These are phyloP conservation scores for Purshia tridentata DNA, from an alignment of 306 rosid species.

Conservation along the genomic window DNA sequence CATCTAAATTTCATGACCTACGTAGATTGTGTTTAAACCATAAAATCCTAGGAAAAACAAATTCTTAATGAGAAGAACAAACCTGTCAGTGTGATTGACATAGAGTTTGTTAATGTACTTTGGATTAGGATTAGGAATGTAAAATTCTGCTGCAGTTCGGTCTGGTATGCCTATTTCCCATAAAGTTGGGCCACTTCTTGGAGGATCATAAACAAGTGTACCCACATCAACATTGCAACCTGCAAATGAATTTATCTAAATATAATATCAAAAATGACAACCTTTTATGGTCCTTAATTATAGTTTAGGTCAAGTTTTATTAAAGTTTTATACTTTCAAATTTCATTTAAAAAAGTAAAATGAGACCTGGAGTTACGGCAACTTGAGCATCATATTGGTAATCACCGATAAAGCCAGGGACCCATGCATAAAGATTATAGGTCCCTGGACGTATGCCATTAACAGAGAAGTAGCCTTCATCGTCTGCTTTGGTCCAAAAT, in stretches of 20 bases:
- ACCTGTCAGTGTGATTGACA: conserved; percentile 71
- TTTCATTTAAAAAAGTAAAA: background rate
- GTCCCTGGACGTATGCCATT: conserved; percentile 41
- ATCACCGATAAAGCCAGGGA: conserved; percentile 75
- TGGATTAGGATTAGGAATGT: conserved; percentile 71
- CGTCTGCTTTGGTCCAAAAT: conserved; percentile 61
- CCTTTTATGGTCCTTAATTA: background rate
- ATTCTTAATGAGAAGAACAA: background rate
- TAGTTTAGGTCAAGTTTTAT: too few species aligned
- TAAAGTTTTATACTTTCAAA: background rate
- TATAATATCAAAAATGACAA: background rate
- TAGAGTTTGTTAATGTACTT: conserved; percentile 67
- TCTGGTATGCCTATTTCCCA: conserved; percentile 90
- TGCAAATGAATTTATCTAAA: conserved; percentile 10
- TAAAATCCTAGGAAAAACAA: background rate
- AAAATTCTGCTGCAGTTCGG: conserved; percentile 73
- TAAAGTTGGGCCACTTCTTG: conserved; percentile 74
- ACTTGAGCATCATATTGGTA: conserved; percentile 40
- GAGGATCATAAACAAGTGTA: conserved; percentile 60
- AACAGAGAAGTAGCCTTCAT: conserved; percentile 55
- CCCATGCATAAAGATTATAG: conserved; percentile 71
- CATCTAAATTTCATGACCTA: background rate
- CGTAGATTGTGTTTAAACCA: background rate
- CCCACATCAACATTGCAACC: conserved; percentile 49
- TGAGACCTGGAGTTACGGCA: conserved; percentile 52